phyloP scores from a whole-genome alignment of 805 yeast species.

The Candida ponderosae region DNA sequence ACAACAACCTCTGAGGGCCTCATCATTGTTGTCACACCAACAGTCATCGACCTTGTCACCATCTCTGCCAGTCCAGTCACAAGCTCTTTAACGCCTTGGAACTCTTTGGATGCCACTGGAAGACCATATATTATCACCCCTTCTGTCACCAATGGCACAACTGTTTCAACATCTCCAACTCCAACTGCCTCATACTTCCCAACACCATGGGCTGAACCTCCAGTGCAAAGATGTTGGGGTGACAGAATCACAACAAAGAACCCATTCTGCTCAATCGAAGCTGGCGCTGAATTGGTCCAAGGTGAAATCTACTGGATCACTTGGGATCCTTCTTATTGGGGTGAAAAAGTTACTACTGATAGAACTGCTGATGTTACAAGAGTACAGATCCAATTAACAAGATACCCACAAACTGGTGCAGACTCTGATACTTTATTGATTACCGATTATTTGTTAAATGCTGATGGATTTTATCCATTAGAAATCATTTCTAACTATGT shows the following conservation, averaged over 20 bases:
- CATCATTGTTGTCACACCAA: slow-evolving; percentile 42
- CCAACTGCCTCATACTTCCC: slow-evolving; percentile 28
- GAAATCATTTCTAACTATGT: slow-evolving; percentile 19
- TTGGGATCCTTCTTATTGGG: slow-evolving; percentile 40
- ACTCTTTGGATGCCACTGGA: slow-evolving; percentile 34
- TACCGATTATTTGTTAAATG: slow-evolving; percentile 26
- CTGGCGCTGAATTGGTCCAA: slow-evolving; percentile 35
- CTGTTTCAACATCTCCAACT: slow-evolving; percentile 34
- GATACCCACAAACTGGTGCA: slow-evolving; percentile 27
- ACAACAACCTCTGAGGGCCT: slow-evolving; percentile 25
- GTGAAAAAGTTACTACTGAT: slow-evolving; percentile 15
- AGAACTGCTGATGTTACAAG: slow-evolving; percentile 19
- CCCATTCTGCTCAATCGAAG: slow-evolving; percentile 34
- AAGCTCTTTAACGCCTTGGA: slow-evolving; percentile 28
- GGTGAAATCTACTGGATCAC: slow-evolving; percentile 43
- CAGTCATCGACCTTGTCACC: slow-evolving; percentile 38
- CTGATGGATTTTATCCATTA: slow-evolving; percentile 33
- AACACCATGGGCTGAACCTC: slow-evolving; percentile 30
- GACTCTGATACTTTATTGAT: slow-evolving; percentile 23
- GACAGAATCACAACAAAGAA: slow-evolving; percentile 28
- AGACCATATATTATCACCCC: slow-evolving; percentile 36
- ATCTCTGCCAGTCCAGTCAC: slow-evolving; percentile 31
- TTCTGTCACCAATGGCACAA: slow-evolving; percentile 25
- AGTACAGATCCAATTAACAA: slow-evolving; percentile 24
- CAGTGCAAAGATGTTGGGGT: slow-evolving; percentile 36